Percentiles rank a stretch among this genome's conserved stretches.
phyloP scores from a whole-genome alignment of 352 stramenopile species.

The Stephanocyclus meneghinianus region DNA sequence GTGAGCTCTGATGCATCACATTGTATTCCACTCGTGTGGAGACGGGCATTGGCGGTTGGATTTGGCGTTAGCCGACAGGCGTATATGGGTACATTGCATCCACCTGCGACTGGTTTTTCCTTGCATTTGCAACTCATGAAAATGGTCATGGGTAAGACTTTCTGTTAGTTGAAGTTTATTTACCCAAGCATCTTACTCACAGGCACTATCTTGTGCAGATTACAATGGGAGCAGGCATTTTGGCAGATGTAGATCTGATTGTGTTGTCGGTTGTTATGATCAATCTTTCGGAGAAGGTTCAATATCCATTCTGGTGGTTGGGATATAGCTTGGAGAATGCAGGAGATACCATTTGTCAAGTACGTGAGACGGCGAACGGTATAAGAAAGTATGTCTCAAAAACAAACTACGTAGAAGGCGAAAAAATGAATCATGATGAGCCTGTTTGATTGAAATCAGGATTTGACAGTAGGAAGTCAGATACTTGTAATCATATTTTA shows the following conservation, averaged over 20 bases:
- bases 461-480: too few relatives aligned
- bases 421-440: too few relatives aligned
- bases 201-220: not conserved
- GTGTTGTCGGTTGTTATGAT: not conserved
- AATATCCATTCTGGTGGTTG: constrained; percentile 3
- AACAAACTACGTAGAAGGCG: too few relatives aligned
- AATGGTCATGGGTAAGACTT: constrained; percentile 2
- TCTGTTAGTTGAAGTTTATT: not conserved
- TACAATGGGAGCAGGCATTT: not conserved
- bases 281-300: constrained; percentile 4
- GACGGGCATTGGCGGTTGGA: constrained; percentile 11
- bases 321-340: not conserved
- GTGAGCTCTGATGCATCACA: not conserved
- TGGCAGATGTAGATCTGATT: not conserved
- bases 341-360: not conserved
- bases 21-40: not conserved
- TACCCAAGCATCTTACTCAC: not conserved
- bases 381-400: not conserved
- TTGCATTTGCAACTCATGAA: constrained; percentile 20
- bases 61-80: constrained; percentile 30
- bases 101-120: constrained; percentile 27
- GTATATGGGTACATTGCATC: constrained; percentile 42
- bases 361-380: not conserved
- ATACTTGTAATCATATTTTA: too few relatives aligned
- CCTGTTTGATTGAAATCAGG: too few relatives aligned